phyloP scores from a whole-genome alignment of 768 basidiomycete species.

The Leccinum olivaceopallidum region DNA sequence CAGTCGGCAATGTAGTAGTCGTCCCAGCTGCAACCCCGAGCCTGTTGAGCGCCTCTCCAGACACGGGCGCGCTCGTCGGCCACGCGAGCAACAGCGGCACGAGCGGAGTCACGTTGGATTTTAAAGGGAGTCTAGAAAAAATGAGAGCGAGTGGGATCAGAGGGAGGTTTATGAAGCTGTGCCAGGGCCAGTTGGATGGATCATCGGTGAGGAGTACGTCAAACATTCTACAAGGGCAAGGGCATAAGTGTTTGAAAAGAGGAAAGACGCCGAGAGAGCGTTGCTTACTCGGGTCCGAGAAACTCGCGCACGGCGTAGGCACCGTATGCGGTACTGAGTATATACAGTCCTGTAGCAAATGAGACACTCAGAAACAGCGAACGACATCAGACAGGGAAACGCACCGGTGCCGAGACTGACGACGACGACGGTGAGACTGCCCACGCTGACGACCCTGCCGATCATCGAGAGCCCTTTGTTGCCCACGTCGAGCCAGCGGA shows the following conservation, averaged over 20 bases:
- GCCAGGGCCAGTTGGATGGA: constrained; percentile 72
- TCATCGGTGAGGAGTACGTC: constrained; percentile 66
- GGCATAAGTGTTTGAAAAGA: neutral
- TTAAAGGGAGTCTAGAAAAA: constrained; percentile 53
- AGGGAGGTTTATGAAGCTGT: constrained; percentile 74
- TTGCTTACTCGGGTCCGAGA: constrained; percentile 62
- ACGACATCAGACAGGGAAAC: constrained; percentile 22
- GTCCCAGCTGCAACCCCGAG: neutral
- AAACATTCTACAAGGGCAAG: constrained; percentile 49
- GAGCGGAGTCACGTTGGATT: constrained; percentile 26
- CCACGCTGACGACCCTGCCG: constrained; percentile 54
- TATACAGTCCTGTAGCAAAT: constrained; percentile 40
- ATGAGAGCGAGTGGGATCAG: constrained; percentile 69
- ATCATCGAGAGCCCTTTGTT: constrained; percentile 50
- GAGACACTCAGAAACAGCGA: neutral
- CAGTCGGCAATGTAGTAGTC: neutral
- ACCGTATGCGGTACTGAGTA: constrained; percentile 65
- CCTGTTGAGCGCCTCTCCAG: constrained; percentile 4
- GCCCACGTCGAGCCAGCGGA: constrained; percentile 50
- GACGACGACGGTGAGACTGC: constrained; percentile 49
- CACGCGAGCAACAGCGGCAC: constrained; percentile 29
- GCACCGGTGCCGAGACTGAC: constrained; percentile 62
- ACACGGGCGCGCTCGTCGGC: constrained; percentile 31
- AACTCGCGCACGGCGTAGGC: constrained; percentile 70
- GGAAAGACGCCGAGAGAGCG: neutral